These are phyloP conservation scores for Fusarium sublunatum DNA, from an alignment of 2,329 filamentous ascomycete species.

Conservation along the genomic window DNA sequence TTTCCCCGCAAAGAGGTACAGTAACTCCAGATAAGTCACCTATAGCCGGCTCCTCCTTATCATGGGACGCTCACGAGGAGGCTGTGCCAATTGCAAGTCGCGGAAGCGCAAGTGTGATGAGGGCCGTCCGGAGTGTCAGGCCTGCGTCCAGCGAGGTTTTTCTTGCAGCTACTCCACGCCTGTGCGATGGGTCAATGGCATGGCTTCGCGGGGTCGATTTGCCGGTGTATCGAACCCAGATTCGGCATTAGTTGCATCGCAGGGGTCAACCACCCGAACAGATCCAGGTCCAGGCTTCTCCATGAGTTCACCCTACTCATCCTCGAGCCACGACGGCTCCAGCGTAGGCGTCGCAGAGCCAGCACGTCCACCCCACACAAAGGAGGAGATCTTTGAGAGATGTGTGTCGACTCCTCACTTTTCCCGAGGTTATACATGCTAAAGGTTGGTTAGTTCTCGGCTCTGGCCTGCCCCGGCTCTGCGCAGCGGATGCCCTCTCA, in stretches of 20 bases:
- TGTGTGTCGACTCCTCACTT: constrained; percentile 22
- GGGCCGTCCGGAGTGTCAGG: constrained; percentile 34
- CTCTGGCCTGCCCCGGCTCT: constrained; percentile 36
- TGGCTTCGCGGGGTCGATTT: constrained; percentile 42
- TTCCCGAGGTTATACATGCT: constrained; percentile 10
- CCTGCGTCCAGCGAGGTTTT: constrained; percentile 37
- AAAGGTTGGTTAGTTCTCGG: constrained; percentile 31
- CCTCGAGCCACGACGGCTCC: constrained; percentile 19
- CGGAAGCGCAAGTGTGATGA: constrained; percentile 45
- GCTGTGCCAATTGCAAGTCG: constrained; percentile 44
- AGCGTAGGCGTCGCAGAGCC: constrained; percentile 14
- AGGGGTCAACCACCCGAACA: neutral
- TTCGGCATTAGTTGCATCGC: constrained; percentile 2
- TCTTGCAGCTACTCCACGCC: constrained; percentile 39
- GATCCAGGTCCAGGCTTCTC: neutral
- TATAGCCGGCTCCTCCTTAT: neutral
- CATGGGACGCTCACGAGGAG: constrained; percentile 42
- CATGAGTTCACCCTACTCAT: constrained; percentile 9
- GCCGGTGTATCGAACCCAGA: constrained; percentile 40
- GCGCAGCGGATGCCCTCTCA: constrained; percentile 37
- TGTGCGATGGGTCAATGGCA: constrained; percentile 42
- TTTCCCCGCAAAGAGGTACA: no score
- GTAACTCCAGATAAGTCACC: no score
- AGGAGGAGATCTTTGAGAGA: constrained; percentile 36
- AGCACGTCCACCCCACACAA: constrained; percentile 21